Base-by-base conservation (phyloP, 805 yeast species). In the Saturnispora quitensis region DNA sequence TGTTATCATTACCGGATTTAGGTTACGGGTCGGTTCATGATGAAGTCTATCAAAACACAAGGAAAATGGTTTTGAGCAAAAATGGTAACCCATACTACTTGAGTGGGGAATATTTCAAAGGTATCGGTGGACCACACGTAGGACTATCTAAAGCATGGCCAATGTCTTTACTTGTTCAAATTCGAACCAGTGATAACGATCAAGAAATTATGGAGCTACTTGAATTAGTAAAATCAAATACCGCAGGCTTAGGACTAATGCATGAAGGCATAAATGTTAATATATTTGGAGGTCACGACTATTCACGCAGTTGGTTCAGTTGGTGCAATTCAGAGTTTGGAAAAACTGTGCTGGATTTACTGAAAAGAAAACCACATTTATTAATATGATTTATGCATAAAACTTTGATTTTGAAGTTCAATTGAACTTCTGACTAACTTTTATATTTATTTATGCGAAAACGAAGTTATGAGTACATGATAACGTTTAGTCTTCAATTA, bases 241-340 rank as follows among this genome's bases (percentile, higher is more conserved):
- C 96, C 0, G 87, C 75, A 1, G 84, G 81, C 0, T 69, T 88
- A 20, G 97, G 97, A 0, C 71, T 89, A 51, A 81, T 89, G 79
- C 96, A 89, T 63, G 97, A 89, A 69, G 76, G 85, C 52, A 80
- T 89, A 3, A 69, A 84, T 53, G 95, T 88, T 9, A 74, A 82
- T 58, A 68, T 74, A 5, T 70, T 70, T 2, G 81, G 79, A 1
- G 51, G 54, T 9, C 66, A 65, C n/a, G 33, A 18, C 12, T 89
- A 67, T 63, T 86, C 96, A 0, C 71, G 97, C 54, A 78, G 93
- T 2, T 89, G 97, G 97, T 89, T 89, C 70, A 84, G 95, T 5
- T 89, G 97, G 97, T 86, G 95, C 58, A 89, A 89, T 63, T 81
- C 95, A 1, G 96, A 89, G 66, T 87, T 89, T 68, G 96, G 89